phyloP scores from a whole-genome alignment of 1,284 basidiomycete genomes.

The Stygiomarasmius scandens region DNA sequence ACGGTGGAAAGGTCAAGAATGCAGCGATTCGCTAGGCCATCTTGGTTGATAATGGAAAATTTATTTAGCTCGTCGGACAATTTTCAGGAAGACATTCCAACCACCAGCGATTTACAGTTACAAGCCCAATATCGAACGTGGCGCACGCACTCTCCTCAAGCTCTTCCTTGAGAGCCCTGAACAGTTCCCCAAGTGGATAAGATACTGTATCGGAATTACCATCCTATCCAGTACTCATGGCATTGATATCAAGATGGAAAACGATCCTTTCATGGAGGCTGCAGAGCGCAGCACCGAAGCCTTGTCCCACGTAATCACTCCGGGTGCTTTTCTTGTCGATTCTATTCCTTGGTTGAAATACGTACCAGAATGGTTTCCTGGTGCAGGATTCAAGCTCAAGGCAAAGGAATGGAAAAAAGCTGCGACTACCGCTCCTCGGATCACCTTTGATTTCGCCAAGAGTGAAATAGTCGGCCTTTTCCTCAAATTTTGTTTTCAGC shows the following conservation, averaged over 20 bases:
- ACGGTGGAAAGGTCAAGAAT: constrained; percentile 5
- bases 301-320: not conserved
- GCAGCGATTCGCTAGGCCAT: no score
- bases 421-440: not conserved
- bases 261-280: constrained; percentile 5
- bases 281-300: not conserved
- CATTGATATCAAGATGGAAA: no score
- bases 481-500: not conserved
- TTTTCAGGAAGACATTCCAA: not conserved
- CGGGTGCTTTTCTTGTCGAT: constrained; percentile 1
- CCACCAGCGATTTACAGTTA: no score
- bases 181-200: no score
- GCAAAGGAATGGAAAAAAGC: constrained; percentile 18
- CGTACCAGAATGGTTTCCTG: constrained; percentile 31
- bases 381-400: constrained; percentile 25
- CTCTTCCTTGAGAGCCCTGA: no score
- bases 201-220: no score
- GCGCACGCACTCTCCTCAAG: no score
- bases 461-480: not conserved
- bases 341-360: constrained; percentile 21
- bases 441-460: not conserved
- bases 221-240: no score
- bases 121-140: no score
- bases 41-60: constrained; percentile 22
- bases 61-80: constrained; percentile 21